Base-by-base conservation (phyloP, 495 filamentous ascomycete genomes). In the Neurospora sp. region DNA sequence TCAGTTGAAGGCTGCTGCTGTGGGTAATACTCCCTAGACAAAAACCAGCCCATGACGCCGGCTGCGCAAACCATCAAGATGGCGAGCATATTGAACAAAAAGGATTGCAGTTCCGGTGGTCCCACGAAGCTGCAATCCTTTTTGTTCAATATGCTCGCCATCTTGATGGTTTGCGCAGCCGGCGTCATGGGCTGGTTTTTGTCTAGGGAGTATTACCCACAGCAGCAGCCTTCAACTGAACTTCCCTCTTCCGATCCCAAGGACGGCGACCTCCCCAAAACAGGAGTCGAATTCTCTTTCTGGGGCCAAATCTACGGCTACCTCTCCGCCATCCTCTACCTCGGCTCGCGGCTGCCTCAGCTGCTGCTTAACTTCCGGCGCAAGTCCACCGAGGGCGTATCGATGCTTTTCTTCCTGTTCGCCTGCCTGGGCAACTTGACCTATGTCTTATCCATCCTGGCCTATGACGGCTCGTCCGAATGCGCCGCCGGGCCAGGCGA, bases 401-500 rank as follows among this genome's bases (percentile, higher is more conserved):
- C 91, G 22, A 85, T 97, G 76, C 84, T 99, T 0, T 99, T 99
- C 84, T 99, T 99, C 83, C 83, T 98, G 20, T 99, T 99, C 78
- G 96, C 95, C 8, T 97, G 94, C 79, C 87, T 98, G 27, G 96
- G 96, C 3, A 99, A 99, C 77, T 75, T 95, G 71, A 97, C 95
- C 0, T 99, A 96, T 77, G 94, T 98, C 6, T 78, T 97, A 20
- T 92, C 89, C n/a, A 98, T 99, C 47, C 82, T 98, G 65, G 94
- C 93, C 8, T 97, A 92, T 77, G 91, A 92, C 22, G 53, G 53
- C 14, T 65, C 53, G 22, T 91, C 95, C 5, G 80, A 83, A 41
- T 90, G 88, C 75, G 80, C 70, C 9, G 80, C 74, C 4, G 77
- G 76, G 18, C 74, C 77, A 44, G 79, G 79, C 14, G 74, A 81